A percentile compares a stretch with the other conserved stretches of the same genome.
These are phyloP conservation scores for Sarcodon sp. DNA, from an alignment of 768 basidiomycete genomes.

Conservation along the genomic window DNA sequence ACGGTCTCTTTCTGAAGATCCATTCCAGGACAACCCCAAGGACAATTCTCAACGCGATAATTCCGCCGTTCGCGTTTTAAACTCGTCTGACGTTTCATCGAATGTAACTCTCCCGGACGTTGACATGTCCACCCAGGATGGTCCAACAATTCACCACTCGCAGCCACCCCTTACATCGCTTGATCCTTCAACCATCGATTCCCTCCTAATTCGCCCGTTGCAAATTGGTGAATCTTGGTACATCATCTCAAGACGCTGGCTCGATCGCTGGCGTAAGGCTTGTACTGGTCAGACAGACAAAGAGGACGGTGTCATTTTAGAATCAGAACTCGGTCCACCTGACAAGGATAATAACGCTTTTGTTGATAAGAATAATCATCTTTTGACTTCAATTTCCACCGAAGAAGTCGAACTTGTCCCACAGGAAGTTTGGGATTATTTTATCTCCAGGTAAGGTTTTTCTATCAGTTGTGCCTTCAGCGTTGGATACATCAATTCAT, in stretches of 20 bases:
- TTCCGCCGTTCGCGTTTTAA: conserved; percentile 18
- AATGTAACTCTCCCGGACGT: not conserved
- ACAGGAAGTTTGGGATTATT: conserved; percentile 51
- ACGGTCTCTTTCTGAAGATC: conserved; percentile 64
- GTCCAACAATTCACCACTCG: conserved; percentile 6
- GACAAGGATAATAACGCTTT: conserved; percentile 41
- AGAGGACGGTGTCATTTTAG: conserved; percentile 39
- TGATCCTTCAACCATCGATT: conserved; percentile 1
- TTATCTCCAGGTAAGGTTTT: conserved; percentile 53
- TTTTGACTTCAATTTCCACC: conserved; percentile 10
- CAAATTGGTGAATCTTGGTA: conserved; percentile 63
- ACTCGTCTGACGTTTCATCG: conserved; percentile 7
- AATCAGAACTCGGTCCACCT: conserved; percentile 58
- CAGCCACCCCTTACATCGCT: not conserved
- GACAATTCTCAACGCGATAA: conserved; percentile 13
- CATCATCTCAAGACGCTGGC: conserved; percentile 62
- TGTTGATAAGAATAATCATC: conserved; percentile 36
- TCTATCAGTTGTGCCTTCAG: not conserved
- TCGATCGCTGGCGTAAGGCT: conserved; percentile 61
- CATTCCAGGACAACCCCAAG: conserved; percentile 13
- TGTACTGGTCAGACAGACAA: conserved; percentile 60
- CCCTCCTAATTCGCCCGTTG: not conserved
- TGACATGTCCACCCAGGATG: not conserved
- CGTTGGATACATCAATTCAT: conserved; percentile 1
- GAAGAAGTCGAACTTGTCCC: conserved; percentile 67